phyloP scores from a whole-genome alignment of 108 stramenopile genomes.

The Cyclostephanos invisitatus region DNA sequence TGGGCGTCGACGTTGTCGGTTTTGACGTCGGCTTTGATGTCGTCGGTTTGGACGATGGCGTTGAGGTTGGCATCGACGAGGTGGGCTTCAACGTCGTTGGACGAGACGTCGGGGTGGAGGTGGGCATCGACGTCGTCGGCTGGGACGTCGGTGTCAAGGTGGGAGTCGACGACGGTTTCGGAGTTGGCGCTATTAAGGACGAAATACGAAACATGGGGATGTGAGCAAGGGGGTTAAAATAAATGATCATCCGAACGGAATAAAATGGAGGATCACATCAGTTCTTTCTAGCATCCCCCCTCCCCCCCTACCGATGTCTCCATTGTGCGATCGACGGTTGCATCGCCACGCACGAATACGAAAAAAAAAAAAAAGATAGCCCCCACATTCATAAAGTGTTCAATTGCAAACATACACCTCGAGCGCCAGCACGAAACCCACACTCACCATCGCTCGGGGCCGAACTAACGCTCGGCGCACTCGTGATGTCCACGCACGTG shows the following conservation, averaged over 20 bases:
- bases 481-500: constrained; percentile 37
- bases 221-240: background rate
- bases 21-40: background rate
- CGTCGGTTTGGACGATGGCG: too few species aligned
- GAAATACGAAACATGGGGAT: background rate
- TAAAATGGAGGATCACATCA: too few species aligned
- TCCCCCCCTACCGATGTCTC: too few species aligned
- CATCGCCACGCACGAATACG: too few species aligned
- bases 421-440: too few species aligned
- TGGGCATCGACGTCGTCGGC: constrained; percentile 13
- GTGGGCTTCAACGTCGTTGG: constrained; percentile 25
- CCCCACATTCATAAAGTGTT: too few species aligned
- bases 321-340: too few species aligned
- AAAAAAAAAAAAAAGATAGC: too few species aligned
- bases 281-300: too few species aligned
- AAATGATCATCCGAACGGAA: too few species aligned
- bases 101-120: constrained; percentile 1
- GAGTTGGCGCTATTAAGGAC: background rate
- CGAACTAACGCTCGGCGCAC: constrained; percentile 20
- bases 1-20: constrained; percentile 12
- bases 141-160: constrained; percentile 14
- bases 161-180: constrained; percentile 6
- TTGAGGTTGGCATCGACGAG: background rate
- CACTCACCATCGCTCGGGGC: constrained; percentile 19
- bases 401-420: too few species aligned